Evolutionary conservation across 2,329 filamentous ascomycete species (phyloP).

Genomic region (Fusarium secorum): DNA sequence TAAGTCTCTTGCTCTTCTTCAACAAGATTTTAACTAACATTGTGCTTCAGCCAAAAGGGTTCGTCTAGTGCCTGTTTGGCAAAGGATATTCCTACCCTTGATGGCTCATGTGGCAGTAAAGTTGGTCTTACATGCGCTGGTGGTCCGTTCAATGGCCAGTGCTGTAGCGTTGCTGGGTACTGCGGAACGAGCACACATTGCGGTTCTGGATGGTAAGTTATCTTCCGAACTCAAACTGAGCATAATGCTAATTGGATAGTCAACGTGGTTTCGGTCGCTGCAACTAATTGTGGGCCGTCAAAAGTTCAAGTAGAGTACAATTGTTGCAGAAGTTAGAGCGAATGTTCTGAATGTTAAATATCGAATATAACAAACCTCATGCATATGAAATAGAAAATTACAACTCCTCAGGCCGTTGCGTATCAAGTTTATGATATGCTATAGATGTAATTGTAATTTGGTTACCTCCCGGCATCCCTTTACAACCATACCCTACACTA

Average conservation of each 20-base stretch:
- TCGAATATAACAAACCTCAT: no score
- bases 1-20: background rate
- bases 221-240: background rate
- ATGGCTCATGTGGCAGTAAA: background rate
- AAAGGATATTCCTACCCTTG: background rate
- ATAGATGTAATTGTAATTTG: no score
- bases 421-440: no score
- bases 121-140: constrained; percentile 3
- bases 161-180: background rate
- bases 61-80: background rate
- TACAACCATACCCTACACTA: no score
- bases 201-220: background rate
- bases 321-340: no score
- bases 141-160: constrained; percentile 12
- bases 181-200: constrained; percentile 1
- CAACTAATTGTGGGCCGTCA: background rate
- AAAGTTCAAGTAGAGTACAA: no score
- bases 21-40: background rate
- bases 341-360: no score
- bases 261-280: background rate
- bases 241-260: background rate
- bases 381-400: no score
- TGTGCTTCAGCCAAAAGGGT: background rate
- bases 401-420: no score
- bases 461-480: no score